These are phyloP conservation scores for Fusarium musae DNA, from an alignment of 2,329 filamentous ascomycete species.

Conservation along the genomic window DNA sequence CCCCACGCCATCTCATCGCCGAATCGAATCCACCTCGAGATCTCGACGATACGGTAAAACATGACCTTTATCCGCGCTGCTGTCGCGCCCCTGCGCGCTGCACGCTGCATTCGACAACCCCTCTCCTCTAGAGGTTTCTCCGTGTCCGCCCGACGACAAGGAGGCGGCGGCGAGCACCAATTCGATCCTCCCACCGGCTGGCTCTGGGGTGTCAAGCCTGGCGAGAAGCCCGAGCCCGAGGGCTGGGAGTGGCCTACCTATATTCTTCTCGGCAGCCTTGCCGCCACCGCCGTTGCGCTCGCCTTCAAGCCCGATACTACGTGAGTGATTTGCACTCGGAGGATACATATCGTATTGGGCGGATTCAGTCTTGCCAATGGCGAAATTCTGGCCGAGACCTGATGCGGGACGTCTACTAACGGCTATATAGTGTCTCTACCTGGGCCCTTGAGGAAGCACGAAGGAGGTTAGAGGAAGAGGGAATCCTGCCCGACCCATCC, in stretches of 20 bases:
- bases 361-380: neutral
- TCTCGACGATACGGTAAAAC: conserved; percentile 34
- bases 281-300: conserved; percentile 81
- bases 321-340: conserved; percentile 68
- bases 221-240: conserved; percentile 95
- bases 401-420: conserved; percentile 43
- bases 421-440: conserved; percentile 84
- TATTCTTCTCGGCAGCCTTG: conserved; percentile 83
- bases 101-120: conserved; percentile 52
- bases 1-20: conserved; percentile 38
- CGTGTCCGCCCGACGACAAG: conserved; percentile 55
- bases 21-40: conserved; percentile 28
- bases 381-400: conserved; percentile 2
- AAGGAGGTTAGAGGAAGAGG: conserved; percentile 93
- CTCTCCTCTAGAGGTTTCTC: conserved; percentile 55
- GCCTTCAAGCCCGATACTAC: conserved; percentile 98
- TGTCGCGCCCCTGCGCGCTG: conserved; percentile 51
- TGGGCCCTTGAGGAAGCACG: conserved; percentile 98
- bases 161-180: conserved; percentile 69
- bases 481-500: conserved; percentile 84
- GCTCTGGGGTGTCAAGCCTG: conserved; percentile 93
- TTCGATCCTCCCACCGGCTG: conserved; percentile 92
- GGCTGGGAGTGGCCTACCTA: conserved; percentile 93
- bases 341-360: neutral
- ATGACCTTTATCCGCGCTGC: conserved; percentile 54